These are phyloP conservation scores for Tardiomyces blankii DNA, from an alignment of 1,139 yeast species.

Conservation along the genomic window DNA sequence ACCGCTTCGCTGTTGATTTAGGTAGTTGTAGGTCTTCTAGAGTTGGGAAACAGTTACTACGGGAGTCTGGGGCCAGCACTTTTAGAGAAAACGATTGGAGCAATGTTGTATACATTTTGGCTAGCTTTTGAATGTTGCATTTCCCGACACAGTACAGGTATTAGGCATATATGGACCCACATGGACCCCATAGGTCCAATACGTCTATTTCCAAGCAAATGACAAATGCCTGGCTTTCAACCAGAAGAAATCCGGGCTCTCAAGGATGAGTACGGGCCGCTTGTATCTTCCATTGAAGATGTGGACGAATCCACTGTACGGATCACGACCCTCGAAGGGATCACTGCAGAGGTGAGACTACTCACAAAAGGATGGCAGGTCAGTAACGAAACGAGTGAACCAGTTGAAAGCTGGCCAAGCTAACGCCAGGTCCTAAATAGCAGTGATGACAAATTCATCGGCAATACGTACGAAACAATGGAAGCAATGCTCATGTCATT, in stretches of 20 bases:
- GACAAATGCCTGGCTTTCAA: neutral
- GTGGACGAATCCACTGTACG: neutral
- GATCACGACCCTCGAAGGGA: conserved; percentile 18
- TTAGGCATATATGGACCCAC: too few relatives aligned
- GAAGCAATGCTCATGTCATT: conserved; percentile 35
- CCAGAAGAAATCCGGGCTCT: conserved; percentile 2
- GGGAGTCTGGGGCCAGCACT: too few relatives aligned
- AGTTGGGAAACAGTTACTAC: too few relatives aligned
- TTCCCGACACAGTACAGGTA: too few relatives aligned
- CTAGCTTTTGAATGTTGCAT: too few relatives aligned
- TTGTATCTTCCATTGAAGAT: conserved; percentile 5
- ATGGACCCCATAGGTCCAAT: too few relatives aligned
- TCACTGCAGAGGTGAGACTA: conserved; percentile 8
- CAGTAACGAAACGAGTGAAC: neutral
- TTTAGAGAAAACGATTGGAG: too few relatives aligned
- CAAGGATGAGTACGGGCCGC: conserved; percentile 12
- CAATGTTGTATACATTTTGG: too few relatives aligned
- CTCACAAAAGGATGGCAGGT: conserved; percentile 21
- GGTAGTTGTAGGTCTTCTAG: too few relatives aligned
- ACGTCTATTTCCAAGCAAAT: too few relatives aligned
- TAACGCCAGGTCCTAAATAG: conserved; percentile 3
- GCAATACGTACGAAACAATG: conserved; percentile 30
- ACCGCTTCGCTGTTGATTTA: too few relatives aligned
- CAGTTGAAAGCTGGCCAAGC: conserved; percentile 2
- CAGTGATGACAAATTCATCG: conserved; percentile 2